phyloP scores from a whole-genome alignment of 139 green algal species.

The Helicosporidium sp. region DNA sequence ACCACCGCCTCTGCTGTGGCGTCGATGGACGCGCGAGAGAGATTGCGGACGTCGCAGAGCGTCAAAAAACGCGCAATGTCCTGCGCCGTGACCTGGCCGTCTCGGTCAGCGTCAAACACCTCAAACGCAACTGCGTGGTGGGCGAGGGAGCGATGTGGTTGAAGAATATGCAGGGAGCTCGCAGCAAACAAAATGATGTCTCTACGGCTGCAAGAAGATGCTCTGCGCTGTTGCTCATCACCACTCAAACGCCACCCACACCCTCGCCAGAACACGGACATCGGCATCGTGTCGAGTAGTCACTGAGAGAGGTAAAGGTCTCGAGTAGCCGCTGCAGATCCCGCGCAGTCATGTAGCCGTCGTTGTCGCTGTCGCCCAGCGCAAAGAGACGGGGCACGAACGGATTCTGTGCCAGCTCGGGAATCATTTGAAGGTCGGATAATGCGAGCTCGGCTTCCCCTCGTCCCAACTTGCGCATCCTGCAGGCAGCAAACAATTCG shows the following conservation, averaged over 20 bases:
- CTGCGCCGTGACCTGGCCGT: constrained; percentile 13
- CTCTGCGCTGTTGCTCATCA: too few species aligned
- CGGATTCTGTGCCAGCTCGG: constrained; percentile 23
- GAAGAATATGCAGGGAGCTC: too few species aligned
- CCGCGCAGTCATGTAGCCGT: constrained; percentile 10
- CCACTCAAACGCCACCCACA: too few species aligned
- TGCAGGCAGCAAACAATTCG: too few species aligned
- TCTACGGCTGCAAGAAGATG: too few species aligned
- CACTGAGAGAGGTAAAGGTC: constrained; percentile 3
- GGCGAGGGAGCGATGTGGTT: too few species aligned
- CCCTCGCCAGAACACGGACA: too few species aligned
- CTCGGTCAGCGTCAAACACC: constrained; percentile 20
- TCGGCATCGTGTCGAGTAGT: too few species aligned
- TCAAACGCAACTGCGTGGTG: constrained; percentile 13
- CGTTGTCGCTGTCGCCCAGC: constrained; percentile 18
- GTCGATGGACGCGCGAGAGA: constrained; percentile 15
- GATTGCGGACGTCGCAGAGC: constrained; percentile 13
- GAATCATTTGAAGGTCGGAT: constrained; percentile 17
- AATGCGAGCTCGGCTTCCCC: constrained; percentile 14
- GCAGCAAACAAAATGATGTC: too few species aligned
- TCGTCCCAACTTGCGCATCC: constrained; percentile 11
- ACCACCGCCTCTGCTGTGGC: constrained; percentile 6
- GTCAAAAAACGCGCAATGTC: constrained; percentile 18
- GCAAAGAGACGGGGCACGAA: constrained; percentile 24
- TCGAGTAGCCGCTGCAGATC: constrained; percentile 11